Evolutionary conservation across 306 rosid species (phyloP).

Genomic region (Gynostemma pentaphyllum): DNA sequence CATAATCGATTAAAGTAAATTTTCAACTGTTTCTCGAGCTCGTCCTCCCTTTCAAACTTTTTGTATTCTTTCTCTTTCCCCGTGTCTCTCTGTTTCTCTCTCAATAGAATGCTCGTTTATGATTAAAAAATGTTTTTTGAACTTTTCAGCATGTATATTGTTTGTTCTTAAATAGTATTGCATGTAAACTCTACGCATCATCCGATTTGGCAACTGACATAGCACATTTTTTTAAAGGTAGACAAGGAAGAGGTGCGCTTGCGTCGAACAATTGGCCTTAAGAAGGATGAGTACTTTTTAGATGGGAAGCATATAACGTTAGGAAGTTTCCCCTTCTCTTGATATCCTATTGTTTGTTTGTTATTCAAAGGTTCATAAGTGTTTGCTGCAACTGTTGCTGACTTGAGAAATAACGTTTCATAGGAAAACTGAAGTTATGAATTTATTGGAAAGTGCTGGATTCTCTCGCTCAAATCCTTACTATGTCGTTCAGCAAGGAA

Average conservation of each 20-base stretch:
- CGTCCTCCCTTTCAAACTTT: not conserved
- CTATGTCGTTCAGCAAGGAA: conserved; percentile 98
- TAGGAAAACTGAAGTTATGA: conserved; percentile 98
- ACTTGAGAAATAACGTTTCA: conserved; percentile 13
- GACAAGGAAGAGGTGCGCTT: conserved; percentile 96
- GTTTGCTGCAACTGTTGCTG: not conserved
- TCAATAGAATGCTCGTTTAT: no score
- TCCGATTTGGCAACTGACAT: not conserved
- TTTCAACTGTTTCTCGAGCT: not conserved
- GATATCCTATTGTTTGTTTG: not conserved
- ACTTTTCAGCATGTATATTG: not conserved
- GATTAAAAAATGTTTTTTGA: not conserved
- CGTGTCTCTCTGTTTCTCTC: not conserved
- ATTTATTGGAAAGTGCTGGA: conserved; percentile 98
- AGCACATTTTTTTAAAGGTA: conserved; percentile 38
- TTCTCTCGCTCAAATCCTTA: conserved; percentile 99
- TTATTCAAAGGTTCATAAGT: not conserved
- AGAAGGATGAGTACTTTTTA: conserved; percentile 87
- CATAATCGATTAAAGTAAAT: no score
- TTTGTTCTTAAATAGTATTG: not conserved
- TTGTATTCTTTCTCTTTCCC: not conserved
- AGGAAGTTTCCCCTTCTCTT: conserved; percentile 15
- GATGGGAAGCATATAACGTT: conserved; percentile 98
- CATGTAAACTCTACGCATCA: not conserved
- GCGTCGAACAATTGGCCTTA: conserved; percentile 78